Evolutionary conservation across 495 filamentous ascomycete species (phyloP).

Genomic region (Parachaetomium inaequale): DNA sequence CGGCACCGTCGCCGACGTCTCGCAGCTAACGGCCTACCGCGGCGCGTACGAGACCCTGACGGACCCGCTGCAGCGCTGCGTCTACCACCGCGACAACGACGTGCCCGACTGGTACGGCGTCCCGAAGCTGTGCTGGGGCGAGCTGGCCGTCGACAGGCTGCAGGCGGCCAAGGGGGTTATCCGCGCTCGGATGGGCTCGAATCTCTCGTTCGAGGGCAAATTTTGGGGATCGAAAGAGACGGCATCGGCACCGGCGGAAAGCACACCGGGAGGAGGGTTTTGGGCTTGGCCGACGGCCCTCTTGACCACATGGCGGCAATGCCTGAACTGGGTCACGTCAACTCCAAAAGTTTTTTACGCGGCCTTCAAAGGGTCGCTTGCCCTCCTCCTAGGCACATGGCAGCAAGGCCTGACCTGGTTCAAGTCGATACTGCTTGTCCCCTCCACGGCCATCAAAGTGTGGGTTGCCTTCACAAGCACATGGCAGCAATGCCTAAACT

Average conservation of each 20-base stretch:
- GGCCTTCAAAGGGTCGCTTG: no score
- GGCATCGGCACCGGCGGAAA: background rate
- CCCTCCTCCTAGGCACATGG: no score
- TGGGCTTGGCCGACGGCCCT: no score
- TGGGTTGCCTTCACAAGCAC: no score
- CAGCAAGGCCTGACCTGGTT: background rate
- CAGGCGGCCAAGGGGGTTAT: background rate
- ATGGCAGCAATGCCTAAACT: no score
- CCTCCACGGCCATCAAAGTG: background rate
- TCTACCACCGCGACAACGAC: slow-evolving; percentile 2
- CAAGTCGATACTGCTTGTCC: background rate
- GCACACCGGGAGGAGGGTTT: no score
- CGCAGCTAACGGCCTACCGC: background rate
- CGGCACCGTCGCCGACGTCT: background rate
- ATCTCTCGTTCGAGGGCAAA: no score
- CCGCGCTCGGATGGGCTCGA: background rate
- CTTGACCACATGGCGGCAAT: no score
- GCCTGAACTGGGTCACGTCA: no score
- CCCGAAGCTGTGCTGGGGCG: background rate
- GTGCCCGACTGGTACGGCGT: slow-evolving; percentile 12
- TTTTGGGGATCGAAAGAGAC: background rate
- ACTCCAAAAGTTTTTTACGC: no score
- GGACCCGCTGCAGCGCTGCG: slow-evolving; percentile 1
- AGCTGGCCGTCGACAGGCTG: background rate
- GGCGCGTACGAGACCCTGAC: background rate